These are phyloP conservation scores for Moelleriella libera DNA, from an alignment of 2,329 filamentous ascomycete genomes.

Conservation along the genomic window DNA sequence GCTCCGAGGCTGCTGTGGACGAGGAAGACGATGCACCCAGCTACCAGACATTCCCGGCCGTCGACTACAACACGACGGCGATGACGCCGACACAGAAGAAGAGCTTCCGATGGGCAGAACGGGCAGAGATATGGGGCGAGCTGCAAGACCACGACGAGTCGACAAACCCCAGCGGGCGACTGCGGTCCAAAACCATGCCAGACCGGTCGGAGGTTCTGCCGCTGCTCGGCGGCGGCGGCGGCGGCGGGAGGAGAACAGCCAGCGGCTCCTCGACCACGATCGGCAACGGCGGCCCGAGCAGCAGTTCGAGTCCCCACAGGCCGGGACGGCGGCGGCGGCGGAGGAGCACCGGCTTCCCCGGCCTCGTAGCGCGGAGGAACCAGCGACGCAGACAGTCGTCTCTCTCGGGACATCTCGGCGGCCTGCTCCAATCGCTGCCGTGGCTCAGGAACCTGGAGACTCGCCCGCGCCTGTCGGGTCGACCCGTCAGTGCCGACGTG, in stretches of 20 bases:
- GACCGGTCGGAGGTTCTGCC: constrained; percentile 24
- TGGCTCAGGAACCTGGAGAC: constrained; percentile 30
- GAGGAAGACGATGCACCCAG: constrained; percentile 24
- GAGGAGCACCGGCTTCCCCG: constrained; percentile 48
- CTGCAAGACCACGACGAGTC: constrained; percentile 57
- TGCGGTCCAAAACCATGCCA: constrained; percentile 35
- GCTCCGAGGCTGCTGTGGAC: constrained; percentile 27
- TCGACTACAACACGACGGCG: constrained; percentile 21
- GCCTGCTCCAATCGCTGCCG: constrained; percentile 33
- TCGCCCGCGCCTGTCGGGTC: constrained; percentile 2
- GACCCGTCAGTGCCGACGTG: constrained; percentile 1
- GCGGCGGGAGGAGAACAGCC: constrained; percentile 8
- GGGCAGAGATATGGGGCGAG: constrained; percentile 76
- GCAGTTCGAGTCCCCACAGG: constrained; percentile 15
- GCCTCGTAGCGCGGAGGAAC: constrained; percentile 39
- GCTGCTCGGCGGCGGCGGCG: constrained; percentile 14
- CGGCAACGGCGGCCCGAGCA: constrained; percentile 15
- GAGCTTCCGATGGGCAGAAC: constrained; percentile 47
- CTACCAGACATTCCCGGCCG: constrained; percentile 33
- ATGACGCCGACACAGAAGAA: constrained; percentile 29
- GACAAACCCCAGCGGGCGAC: constrained; percentile 15
- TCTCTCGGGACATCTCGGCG: constrained; percentile 35
- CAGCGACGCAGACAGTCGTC: constrained; percentile 22
- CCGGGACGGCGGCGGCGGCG: constrained; percentile 28
- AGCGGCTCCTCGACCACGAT: constrained; percentile 11